Conservation (phyloP, 768 basidiomycete species). For the Gelatoporia subvermispora region DNA sequence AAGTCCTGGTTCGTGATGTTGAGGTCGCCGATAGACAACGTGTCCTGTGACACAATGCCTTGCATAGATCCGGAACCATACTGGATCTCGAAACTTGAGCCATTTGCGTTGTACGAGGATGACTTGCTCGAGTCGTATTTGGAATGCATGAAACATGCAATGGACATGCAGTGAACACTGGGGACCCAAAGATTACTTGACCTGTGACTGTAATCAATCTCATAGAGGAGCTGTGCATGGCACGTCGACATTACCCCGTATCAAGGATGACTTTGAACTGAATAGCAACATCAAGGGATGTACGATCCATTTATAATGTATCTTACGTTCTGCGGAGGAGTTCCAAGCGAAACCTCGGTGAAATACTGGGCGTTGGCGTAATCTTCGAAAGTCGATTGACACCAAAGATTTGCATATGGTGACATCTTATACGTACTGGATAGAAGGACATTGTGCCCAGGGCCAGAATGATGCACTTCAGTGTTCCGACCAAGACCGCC, state of each 20-base stretch:
- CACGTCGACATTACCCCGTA: slow-evolving; percentile 56
- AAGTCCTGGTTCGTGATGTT: slow-evolving; percentile 74
- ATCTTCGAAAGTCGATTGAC: slow-evolving; percentile 43
- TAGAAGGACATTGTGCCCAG: slow-evolving; percentile 82
- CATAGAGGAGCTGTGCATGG: neutral
- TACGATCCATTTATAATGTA: neutral
- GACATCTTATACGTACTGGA: slow-evolving; percentile 53
- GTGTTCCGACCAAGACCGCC: slow-evolving; percentile 65
- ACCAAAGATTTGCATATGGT: neutral
- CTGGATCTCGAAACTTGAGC: slow-evolving; percentile 81
- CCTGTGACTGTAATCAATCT: slow-evolving; percentile 30
- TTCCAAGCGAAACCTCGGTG: slow-evolving; percentile 79
- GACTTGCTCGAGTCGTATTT: slow-evolving; percentile 85
- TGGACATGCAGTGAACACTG: slow-evolving; percentile 72
- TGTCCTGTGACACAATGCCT: slow-evolving; percentile 88
- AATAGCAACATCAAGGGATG: slow-evolving; percentile 2
- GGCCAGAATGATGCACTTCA: slow-evolving; percentile 72
- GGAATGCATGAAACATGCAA: slow-evolving; percentile 89
- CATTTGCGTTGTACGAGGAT: slow-evolving; percentile 85
- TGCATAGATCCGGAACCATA: slow-evolving; percentile 98
- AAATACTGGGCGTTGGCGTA: slow-evolving; percentile 99
- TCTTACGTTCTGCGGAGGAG: slow-evolving; percentile 70
- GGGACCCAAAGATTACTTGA: slow-evolving; percentile 96
- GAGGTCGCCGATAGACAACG: slow-evolving; percentile 78
- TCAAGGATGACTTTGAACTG: slow-evolving; percentile 95